Base-by-base conservation (phyloP, 257 asterid genomes). In the Eucommia ulmoides region DNA sequence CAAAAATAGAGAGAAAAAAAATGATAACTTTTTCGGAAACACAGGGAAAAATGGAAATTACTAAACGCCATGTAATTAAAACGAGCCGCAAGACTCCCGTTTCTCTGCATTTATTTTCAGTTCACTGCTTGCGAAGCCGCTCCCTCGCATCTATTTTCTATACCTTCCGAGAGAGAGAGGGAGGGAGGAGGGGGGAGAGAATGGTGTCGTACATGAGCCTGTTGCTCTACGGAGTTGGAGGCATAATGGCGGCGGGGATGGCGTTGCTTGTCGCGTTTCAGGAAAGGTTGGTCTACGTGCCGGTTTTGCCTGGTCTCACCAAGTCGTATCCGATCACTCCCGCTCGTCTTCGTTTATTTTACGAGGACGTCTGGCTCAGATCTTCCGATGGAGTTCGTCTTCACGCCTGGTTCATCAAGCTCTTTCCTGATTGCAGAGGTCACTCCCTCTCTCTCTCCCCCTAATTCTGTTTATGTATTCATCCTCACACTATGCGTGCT, bases 361-460 rank as follows among this genome's bases (percentile, higher is more conserved):
- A 81, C 59, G 97, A 91, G 15, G 99, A 91, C 49, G 97, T 91
- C 16, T 86, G 99, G 99, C 95, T 91, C 52, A 81, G 89, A 41
- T 91, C 99, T 41, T 82, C 87, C 52, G 99, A 91, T 53, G 99
- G 97, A 29, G 88, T 91, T 33, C 93, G 95, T 45, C 99, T 91
- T 54, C 99, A 91, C 49, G 79, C 94, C 61, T 91, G 99, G 99
- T 91, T 86, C 65, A 81, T 91, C 56, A 91, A 86, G 69, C 71
- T 73, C 51, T 44, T 74, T 52, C 89, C 97, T 23, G 83, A 86
- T 25, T 74, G 86, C 69, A 64, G 70, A 75, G 99, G 99, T 81
- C 16, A 19, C 1, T 57, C 20, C 29, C 19, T 8, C 19, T 33
- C 24, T 29, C 46, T 19, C 24, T 42, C 48, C n/a, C n/a, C n/a